Conservation (phyloP, 2,329 filamentous ascomycete species). For the Periconia digitata region DNA sequence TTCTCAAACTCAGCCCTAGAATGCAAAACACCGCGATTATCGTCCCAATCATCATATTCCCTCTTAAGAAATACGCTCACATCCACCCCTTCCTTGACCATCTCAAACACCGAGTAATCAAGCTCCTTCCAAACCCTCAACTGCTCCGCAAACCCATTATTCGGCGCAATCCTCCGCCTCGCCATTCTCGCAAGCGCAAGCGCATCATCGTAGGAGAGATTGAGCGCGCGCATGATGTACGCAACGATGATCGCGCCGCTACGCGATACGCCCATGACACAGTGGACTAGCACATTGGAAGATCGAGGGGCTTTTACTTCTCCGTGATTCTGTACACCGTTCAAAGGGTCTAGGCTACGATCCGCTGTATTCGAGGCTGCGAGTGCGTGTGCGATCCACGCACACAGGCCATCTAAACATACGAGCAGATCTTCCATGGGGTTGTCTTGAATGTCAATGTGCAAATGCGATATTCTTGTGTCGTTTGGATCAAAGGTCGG, state of each 20-base stretch:
- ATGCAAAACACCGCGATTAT: constrained; percentile 2
- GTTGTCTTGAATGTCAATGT: constrained; percentile 15
- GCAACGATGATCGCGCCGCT: constrained; percentile 13
- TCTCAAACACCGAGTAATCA: constrained; percentile 4
- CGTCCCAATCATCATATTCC: constrained; percentile 3
- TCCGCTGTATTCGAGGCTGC: background rate
- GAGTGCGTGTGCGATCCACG: constrained; percentile 12
- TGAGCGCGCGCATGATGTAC: constrained; percentile 13
- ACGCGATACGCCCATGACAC: constrained; percentile 15
- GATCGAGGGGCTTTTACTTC: background rate
- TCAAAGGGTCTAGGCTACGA: too few relatives aligned
- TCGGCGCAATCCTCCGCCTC: constrained; percentile 7
- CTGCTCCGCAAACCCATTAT: constrained; percentile 18
- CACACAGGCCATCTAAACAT: constrained; percentile 7
- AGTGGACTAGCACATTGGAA: constrained; percentile 16
- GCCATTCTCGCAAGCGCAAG: constrained; percentile 6
- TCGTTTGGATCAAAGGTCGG: background rate
- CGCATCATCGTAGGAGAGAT: constrained; percentile 8
- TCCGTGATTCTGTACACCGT: background rate
- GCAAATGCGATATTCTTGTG: constrained; percentile 4
- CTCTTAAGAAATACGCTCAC: background rate
- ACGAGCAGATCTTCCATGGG: constrained; percentile 12
- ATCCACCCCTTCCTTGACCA: background rate
- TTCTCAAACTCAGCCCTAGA: constrained; percentile 1
- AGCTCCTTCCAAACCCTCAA: constrained; percentile 12